Conservation (phyloP, 148 eudicot species). For the Diospyros lotus region DNA sequence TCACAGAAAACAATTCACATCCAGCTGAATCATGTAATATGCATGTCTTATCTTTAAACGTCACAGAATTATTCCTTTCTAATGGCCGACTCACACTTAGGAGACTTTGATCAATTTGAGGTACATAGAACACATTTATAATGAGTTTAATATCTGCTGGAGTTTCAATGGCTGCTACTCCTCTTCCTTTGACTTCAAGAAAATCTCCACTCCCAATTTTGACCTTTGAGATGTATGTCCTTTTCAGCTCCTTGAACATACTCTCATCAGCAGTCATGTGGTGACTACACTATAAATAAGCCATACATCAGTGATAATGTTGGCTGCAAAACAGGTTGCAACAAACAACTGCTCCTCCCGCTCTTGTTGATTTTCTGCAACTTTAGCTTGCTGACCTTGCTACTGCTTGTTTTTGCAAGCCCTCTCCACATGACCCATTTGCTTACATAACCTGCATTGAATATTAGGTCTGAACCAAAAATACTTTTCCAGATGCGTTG, state of each 20-base stretch:
- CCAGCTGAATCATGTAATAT: conserved; percentile 1
- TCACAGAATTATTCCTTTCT: conserved; percentile 8
- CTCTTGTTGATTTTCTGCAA: too few relatives aligned
- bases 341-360: too few relatives aligned
- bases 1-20: background rate
- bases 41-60: background rate
- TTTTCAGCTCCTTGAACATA: background rate
- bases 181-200: conserved; percentile 9
- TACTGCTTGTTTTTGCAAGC: too few relatives aligned
- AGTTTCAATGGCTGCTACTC: conserved; percentile 1
- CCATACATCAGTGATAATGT: too few relatives aligned
- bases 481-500: too few relatives aligned
- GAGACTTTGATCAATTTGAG: conserved; percentile 12
- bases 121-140: conserved; percentile 14
- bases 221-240: background rate
- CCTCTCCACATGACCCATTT: too few relatives aligned
- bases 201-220: conserved; percentile 12
- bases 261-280: too few relatives aligned
- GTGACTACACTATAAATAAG: too few relatives aligned
- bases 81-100: conserved; percentile 15
- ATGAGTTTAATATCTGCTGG: background rate
- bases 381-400: too few relatives aligned
- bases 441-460: too few relatives aligned
- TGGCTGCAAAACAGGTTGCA: too few relatives aligned
- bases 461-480: too few relatives aligned